Evolutionary conservation across 306 rosid species (phyloP).

Genomic region (Alnus rubra): DNA sequence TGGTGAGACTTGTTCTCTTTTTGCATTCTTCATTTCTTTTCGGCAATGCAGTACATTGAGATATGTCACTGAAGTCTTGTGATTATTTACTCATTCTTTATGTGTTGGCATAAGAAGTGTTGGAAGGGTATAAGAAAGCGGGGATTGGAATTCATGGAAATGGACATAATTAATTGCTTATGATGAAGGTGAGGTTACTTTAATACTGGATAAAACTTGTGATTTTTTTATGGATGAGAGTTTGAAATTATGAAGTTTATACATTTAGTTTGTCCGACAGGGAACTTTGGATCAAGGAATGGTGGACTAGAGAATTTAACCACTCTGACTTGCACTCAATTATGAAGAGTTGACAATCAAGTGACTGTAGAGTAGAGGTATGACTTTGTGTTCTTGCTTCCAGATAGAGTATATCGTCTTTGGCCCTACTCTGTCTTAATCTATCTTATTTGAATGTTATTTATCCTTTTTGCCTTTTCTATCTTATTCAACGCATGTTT

Average conservation of each 20-base stretch:
- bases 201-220: background rate
- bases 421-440: background rate
- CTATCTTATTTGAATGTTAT: background rate
- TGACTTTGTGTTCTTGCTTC: background rate
- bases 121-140: background rate
- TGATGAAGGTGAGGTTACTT: slow-evolving; percentile 15
- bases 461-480: background rate
- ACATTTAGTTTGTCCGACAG: background rate
- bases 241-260: background rate
- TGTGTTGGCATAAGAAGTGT: slow-evolving; percentile 14
- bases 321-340: background rate
- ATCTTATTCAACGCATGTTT: background rate
- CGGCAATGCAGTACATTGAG: slow-evolving; percentile 7
- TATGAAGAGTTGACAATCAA: background rate
- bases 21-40: slow-evolving; percentile 8
- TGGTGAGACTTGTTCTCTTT: slow-evolving; percentile 35
- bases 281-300: background rate
- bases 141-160: background rate
- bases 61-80: slow-evolving; percentile 11
- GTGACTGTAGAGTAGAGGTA: background rate
- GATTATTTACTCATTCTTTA: slow-evolving; percentile 10
- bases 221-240: background rate
- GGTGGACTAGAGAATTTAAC: background rate
- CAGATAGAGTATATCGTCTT: background rate
- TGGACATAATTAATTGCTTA: slow-evolving; percentile 3